A percentile compares a stretch with the other conserved stretches of the same genome.
phyloP scores from a whole-genome alignment of 2,329 filamentous ascomycete species.

The Sporothrix brunneoviolacea region DNA sequence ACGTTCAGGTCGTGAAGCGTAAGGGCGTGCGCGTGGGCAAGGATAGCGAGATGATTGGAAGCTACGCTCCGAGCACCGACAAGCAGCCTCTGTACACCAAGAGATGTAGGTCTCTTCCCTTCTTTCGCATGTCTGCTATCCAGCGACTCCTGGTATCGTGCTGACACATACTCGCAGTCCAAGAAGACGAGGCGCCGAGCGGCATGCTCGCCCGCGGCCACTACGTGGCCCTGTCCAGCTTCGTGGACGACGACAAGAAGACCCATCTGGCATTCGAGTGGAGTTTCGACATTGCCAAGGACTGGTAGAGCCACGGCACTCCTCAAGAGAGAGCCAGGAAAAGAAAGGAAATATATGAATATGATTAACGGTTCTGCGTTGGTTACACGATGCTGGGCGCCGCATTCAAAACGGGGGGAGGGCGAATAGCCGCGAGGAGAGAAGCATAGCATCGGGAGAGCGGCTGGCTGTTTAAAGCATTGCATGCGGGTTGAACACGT shows the following conservation, averaged over 20 bases:
- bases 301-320: conserved; percentile 57
- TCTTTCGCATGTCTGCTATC: not conserved
- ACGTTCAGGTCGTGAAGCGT: conserved; percentile 88
- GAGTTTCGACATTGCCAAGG: conserved; percentile 94
- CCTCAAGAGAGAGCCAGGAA: no score
- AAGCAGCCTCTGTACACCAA: conserved; percentile 82
- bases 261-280: conserved; percentile 89
- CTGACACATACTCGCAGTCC: conserved; percentile 53
- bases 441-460: not conserved
- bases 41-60: conserved; percentile 97
- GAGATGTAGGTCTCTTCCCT: conserved; percentile 62
- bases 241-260: conserved; percentile 91
- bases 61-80: conserved; percentile 87
- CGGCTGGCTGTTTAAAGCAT: not conserved
- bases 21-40: conserved; percentile 84
- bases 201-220: conserved; percentile 86
- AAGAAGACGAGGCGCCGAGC: conserved; percentile 83
- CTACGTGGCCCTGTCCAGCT: conserved; percentile 84
- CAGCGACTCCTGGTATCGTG: not conserved
- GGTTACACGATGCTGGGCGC: not conserved
- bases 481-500: not conserved
- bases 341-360: not conserved
- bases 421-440: not conserved
- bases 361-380: conserved; percentile 11
- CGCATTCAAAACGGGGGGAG: not conserved